A percentile compares a stretch with the other conserved stretches of the same genome.
Evolutionary conservation across 768 basidiomycete species (phyloP).

Genomic region (Leccinum subtestaceum): DNA sequence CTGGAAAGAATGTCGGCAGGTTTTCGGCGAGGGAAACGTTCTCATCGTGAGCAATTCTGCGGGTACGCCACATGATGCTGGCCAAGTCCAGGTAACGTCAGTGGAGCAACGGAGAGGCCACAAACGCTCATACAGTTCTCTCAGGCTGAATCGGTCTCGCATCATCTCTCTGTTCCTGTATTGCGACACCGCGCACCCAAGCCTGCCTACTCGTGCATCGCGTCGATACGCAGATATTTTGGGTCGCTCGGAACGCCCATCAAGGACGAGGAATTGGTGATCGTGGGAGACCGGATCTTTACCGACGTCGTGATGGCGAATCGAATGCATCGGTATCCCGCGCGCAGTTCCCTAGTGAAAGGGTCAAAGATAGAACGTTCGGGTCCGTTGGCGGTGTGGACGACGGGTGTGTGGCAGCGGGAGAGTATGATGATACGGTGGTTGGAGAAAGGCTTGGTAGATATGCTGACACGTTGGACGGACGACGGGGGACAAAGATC

Average conservation of each 20-base stretch:
- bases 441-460: slow-evolving; percentile 52
- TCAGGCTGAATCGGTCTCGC: slow-evolving; percentile 83
- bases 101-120: neutral
- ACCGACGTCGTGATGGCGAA: slow-evolving; percentile 89
- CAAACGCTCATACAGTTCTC: neutral
- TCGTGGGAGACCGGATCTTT: slow-evolving; percentile 91
- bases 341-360: neutral
- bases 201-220: slow-evolving; percentile 76
- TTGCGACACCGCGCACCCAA: slow-evolving; percentile 75
- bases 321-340: slow-evolving; percentile 45
- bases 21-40: slow-evolving; percentile 77
- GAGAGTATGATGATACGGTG: slow-evolving; percentile 63
- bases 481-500: neutral
- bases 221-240: slow-evolving; percentile 74
- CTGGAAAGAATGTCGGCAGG: slow-evolving; percentile 68
- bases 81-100: slow-evolving; percentile 70
- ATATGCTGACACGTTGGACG: slow-evolving; percentile 42
- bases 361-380: neutral
- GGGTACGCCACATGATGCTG: slow-evolving; percentile 73
- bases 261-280: slow-evolving; percentile 60
- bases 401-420: slow-evolving; percentile 64
- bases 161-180: slow-evolving; percentile 78
- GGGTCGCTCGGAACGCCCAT: slow-evolving; percentile 54
- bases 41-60: slow-evolving; percentile 95
- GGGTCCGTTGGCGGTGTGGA: slow-evolving; percentile 69